Base-by-base conservation (phyloP, 345 rosid species). In the Crucihimalaya himalaica region DNA sequence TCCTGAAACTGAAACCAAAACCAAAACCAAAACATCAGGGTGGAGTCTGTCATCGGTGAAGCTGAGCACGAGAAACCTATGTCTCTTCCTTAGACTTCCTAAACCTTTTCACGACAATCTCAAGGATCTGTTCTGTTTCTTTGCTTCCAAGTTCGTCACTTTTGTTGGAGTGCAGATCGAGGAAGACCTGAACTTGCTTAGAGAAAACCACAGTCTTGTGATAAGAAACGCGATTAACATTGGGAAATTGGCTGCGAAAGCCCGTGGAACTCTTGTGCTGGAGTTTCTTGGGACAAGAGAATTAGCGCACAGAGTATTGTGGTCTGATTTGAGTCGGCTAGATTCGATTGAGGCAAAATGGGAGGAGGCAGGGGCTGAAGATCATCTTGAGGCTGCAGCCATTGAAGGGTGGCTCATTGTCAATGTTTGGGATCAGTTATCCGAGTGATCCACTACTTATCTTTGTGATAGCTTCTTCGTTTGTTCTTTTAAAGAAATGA, bases 391-490 rank as follows among this genome's bases (percentile, higher is more conserved):
- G 37, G 75, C 80, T 70, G 80, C 75, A 34, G 71, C 80, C 4
- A 76, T 70, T 63, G 80, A 76, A 76, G 80, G 80, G 7, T 76
- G 80, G 80, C 75, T 76, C 20, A 76, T 76, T 58, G 55, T 18
- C 74, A 76, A 69, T 53, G 79, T 76, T 21, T 76, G 75, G 75
- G 70, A 76, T 54, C 65, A 76, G 11, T 27, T 76, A 46, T 62
- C 65, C 2, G 66, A 70, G 53, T 70, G 58, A 68, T 16, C 5
- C 25, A 9, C 45, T 28, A 7, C 45, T 8, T 55, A 25, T 2
- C 19, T 39, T 16, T 47, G 16, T 48, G 5, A 25, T 19, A 8
- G 13, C 52, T 20, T 2, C 18, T 42, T 20, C 1, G 18, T 55
- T 42, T 21, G 5, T 27, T 47, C 13, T 2, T 14, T 39, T 57